Base-by-base conservation (phyloP, 257 asterid species). In the Haberlea rhodopensis region DNA sequence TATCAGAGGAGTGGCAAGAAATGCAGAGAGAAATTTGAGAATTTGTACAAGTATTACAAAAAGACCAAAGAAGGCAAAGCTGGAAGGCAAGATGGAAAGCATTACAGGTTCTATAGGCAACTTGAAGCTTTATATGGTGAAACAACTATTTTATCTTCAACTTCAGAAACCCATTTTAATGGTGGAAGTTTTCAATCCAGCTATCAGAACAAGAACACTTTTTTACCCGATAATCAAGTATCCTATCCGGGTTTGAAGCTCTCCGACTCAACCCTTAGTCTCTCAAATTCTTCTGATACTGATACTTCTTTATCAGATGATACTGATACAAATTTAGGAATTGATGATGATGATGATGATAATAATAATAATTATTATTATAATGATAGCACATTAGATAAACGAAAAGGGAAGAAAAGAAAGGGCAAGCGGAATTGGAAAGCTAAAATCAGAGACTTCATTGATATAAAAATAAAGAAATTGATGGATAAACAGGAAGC, bases 1-100 rank as follows among this genome's bases (percentile, higher is more conserved):
- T 94, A 90, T 67, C 95, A 84, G 64, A 88, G 99, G 61, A 87
- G 90, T 62, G 97, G 99, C 34, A 94, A 90, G 69, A 94, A 94
- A 78, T 94, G 99, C 84, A 86, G 96, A 66, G 99, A 94, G 79
- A 94, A 94, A 57, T 94, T 94, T 25, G 99, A 94, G 76, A 94
- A 94, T 68, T 66, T 94, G 73, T 90, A 94, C 85, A 94, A 94
- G 66, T 94, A 94, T 73, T 94, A 94, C 95, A 94, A 90, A 69
- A 94, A 94, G 82, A 94, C 97, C 16, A 94, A 86, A 74, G 97
- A 83, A 66, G 96, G 97, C 21, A 94, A 90, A 48, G 96, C 96
- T 6, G 94, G 97, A 3, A 79, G 99, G 54, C 99, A 94, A 72
- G 97, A 94, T 58, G 99, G 99, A 9, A 94, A 94, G 51, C 96